Conservation (phyloP, 768 basidiomycete genomes). For the Favolaschia claudopus region DNA sequence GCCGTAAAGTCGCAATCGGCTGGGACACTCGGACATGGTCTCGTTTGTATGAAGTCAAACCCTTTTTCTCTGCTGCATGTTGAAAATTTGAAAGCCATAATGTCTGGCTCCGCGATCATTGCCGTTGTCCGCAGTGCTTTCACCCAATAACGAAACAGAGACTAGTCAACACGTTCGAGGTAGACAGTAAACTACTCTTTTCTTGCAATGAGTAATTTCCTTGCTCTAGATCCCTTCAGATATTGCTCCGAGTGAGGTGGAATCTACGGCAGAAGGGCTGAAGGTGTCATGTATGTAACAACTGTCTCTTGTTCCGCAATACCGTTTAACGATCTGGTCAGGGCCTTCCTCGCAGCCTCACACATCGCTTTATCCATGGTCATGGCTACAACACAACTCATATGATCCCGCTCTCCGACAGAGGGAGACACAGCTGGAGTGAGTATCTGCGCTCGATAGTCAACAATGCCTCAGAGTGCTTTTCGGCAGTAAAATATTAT, state of each 20-base stretch:
- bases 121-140: slow-evolving; percentile 86
- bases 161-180: slow-evolving; percentile 86
- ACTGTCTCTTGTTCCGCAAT: neutral
- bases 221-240: slow-evolving; percentile 73
- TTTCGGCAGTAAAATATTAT: slow-evolving; percentile 67
- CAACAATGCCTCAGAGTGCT: neutral
- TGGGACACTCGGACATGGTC: slow-evolving; percentile 81
- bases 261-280: slow-evolving; percentile 67
- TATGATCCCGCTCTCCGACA: slow-evolving; percentile 73
- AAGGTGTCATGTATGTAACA: slow-evolving; percentile 72
- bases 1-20: slow-evolving; percentile 68
- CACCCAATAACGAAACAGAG: slow-evolving; percentile 91
- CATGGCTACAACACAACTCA: slow-evolving; percentile 79
- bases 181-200: slow-evolving; percentile 41
- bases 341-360: slow-evolving; percentile 71
- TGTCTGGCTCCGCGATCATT: slow-evolving; percentile 93
- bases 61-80: neutral
- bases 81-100: slow-evolving; percentile 67
- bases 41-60: slow-evolving; percentile 67
- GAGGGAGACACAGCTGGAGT: slow-evolving; percentile 51
- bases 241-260: slow-evolving; percentile 68
- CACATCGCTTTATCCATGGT: slow-evolving; percentile 87
- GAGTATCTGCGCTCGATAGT: slow-evolving; percentile 28
- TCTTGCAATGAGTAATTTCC: neutral
- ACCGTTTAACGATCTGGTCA: slow-evolving; percentile 29